Base-by-base conservation (phyloP, 2,329 filamentous ascomycete genomes). In the Calonectria honghensis region DNA sequence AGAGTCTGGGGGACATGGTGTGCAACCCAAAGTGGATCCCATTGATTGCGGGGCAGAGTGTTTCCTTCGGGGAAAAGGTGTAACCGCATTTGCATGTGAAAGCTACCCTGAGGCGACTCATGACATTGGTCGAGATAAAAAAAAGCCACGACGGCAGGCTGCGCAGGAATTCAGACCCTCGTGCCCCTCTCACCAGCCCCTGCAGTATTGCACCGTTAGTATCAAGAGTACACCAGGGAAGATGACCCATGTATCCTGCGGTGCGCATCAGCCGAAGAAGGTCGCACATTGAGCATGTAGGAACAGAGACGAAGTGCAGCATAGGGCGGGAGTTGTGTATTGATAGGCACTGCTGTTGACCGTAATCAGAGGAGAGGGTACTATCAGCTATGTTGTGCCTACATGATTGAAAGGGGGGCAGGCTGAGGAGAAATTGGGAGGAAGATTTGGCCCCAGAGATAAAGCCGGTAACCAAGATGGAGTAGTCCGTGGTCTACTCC, bases 71-170 rank as follows among this genome's bases (percentile, higher is more conserved):
- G 35, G 29, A 69, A 69, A 41, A 52, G 52, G 51, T 41, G 50
- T 41, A 41, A 39, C 29, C 50, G 54, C n/a, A 70, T 70, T 70
- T 54, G 68, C 68, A 70, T 70, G 68, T 70, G 68, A 70, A 70
- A 70, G 35, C 54, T 35, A 31, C 48, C 35, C 27, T 68, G 16
- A 39, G 16, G n/a, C 65, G 24, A 51, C 24, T 39, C 50, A 54
- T 59, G 48, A 27, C 65, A 37, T 29, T 29, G 37, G 54, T 27
- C 11, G 54, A n/a, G 54, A 39, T 59, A 32, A 35, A 35, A 31
- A 18, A 14, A 65, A 50, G 68, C 41, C 48, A 57, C 35, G 24
- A 39, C 9, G 11, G n/a, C 16, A 24, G 31, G 24, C 13, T 51
- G 14, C 18, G 37, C 10, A 68, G 66, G 35, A 68, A 57, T 57